Evolutionary conservation across 306 rosid genomes (phyloP), one percentile per base, ranked within the genome.

Genomic region (Cicer yamashitae): DNA sequence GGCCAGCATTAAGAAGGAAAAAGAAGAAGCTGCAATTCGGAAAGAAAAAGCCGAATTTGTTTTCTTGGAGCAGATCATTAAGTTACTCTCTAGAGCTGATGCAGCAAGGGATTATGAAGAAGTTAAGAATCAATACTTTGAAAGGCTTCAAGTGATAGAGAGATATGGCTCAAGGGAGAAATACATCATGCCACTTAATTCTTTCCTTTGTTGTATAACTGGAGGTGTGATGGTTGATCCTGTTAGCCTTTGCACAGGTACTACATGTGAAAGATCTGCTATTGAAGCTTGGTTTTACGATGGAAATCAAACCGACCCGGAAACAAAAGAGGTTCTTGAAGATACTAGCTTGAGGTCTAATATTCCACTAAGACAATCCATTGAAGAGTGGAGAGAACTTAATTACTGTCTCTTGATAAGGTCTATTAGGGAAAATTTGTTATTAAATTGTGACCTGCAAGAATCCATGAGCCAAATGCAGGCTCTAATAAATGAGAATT

Each of bases 351-450:
- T 88, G 73, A 67, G 93, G 82, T 75, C 92, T 63, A 92, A 92
- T 58, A 82, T 84, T 83, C 87, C 89, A 1, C 76, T 92, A 61
- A 90, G 93, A 75, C 90, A 84, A 54, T 90, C 97, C 22, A 92
- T 92, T 25, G 88, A 90, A 75, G 97, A 92, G 83, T 92, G 97
- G 97, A 84, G 88, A 81, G 96, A 92, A 80, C 91, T 79, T 53
- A 90, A 88, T 78, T 88, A 88, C 73, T 88, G 93, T 76, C 91
- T 90, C 17, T 59, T 41, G 57, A 90, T 92, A 67, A 74, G 92
- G 67, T 88, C 93, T 12, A 82, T 83, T 66, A 76, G 81, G 76
- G 87, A 68, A 59, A 80, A 84, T 44, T 72, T 90, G 69, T 50
- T 71, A 15, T 87, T 89, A 10, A 71, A 72, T 25, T 46, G 57